Conservation (phyloP, 1,284 basidiomycete species). For the Inonotus hispidus region DNA sequence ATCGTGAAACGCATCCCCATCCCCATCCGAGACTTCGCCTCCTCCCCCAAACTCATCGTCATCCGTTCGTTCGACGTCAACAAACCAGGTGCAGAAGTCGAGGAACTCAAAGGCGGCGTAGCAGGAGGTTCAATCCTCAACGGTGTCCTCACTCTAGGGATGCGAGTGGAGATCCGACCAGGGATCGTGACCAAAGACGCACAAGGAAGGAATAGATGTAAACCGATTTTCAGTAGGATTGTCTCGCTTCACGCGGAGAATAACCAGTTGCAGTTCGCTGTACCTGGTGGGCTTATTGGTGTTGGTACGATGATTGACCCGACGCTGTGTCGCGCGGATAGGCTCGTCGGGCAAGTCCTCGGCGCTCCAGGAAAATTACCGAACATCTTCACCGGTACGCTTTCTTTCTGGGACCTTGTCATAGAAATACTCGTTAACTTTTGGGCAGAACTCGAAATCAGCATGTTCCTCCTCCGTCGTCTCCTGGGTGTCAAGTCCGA, state of each 20-base stretch:
- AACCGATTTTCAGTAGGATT: constrained; percentile 91
- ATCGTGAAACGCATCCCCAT: constrained; percentile 97
- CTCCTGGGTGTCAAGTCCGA: constrained; percentile 93
- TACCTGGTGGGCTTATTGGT: constrained; percentile 97
- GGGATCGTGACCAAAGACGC: constrained; percentile 96
- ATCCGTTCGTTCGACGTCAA: constrained; percentile 99
- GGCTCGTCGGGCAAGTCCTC: constrained; percentile 94
- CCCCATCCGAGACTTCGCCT: constrained; percentile 88
- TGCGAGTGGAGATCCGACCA: constrained; percentile 96
- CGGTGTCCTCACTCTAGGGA: constrained; percentile 86
- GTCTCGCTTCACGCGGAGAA: constrained; percentile 92
- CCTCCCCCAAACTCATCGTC: constrained; percentile 91
- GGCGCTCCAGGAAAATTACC: constrained; percentile 92
- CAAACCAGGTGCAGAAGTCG: constrained; percentile 96
- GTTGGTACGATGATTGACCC: constrained; percentile 97
- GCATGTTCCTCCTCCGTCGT: constrained; percentile 87
- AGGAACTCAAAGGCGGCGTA: constrained; percentile 97
- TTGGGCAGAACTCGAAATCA: constrained; percentile 79
- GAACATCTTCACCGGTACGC: constrained; percentile 83
- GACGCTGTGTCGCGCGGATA: constrained; percentile 94
- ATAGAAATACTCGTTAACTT: background rate
- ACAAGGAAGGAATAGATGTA: constrained; percentile 86
- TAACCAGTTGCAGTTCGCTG: constrained; percentile 92
- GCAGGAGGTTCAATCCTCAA: constrained; percentile 95
- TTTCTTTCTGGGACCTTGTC: background rate